Percentiles rank a stretch among this genome's conserved stretches.
Conservation (phyloP, 179 eudicot species). For the Patellifolia procumbens region DNA sequence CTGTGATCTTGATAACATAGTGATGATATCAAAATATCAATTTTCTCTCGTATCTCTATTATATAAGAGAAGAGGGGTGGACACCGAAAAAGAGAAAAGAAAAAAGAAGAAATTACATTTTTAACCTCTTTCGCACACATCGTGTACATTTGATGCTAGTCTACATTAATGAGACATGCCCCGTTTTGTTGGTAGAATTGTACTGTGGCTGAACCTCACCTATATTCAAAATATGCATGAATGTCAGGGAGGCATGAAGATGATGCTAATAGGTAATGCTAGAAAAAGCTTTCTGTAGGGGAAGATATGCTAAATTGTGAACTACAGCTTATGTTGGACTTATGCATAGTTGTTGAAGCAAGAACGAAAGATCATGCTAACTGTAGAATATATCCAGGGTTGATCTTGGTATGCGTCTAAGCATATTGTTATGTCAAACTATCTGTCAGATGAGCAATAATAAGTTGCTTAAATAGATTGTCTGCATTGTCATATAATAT, state of each 20-base stretch:
- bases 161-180: not conserved
- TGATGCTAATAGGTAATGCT: not conserved
- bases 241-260: not conserved
- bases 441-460: not conserved
- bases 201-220: not conserved
- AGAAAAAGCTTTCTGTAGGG: too few relatives aligned
- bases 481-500: not conserved
- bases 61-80: too few relatives aligned
- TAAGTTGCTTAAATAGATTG: not conserved
- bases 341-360: not conserved
- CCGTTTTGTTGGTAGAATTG: not conserved
- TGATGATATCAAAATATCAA: not conserved
- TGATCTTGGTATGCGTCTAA: not conserved
- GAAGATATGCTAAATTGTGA: not conserved
- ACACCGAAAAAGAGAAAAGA: too few relatives aligned
- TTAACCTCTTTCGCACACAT: too few relatives aligned
- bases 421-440: not conserved
- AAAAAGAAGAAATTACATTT: too few relatives aligned
- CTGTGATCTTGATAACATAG: not conserved
- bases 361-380: not conserved
- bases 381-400: not conserved
- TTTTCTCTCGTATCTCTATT: not conserved
- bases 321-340: not conserved
- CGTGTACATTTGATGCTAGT: too few relatives aligned
- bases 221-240: not conserved